phyloP scores from a whole-genome alignment of 2,329 filamentous ascomycete genomes.

The Neofusicoccum laricinum region DNA sequence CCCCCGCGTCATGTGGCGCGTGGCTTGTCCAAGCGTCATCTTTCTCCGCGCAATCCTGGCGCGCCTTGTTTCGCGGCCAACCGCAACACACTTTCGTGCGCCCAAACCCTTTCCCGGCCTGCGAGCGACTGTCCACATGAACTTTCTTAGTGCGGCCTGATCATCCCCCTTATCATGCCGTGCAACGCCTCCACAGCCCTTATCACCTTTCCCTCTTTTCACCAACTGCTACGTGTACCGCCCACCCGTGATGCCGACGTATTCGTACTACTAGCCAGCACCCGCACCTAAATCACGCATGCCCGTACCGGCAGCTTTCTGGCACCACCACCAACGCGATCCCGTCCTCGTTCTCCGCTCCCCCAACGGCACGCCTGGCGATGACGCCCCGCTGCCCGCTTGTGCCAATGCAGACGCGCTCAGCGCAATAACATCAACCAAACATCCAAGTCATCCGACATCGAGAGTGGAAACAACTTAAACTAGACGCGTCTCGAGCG shows the following conservation, averaged over 20 bases:
- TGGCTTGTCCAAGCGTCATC: conserved; percentile 6
- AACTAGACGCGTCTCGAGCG: too few species aligned
- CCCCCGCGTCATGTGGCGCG: not conserved
- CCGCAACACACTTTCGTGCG: not conserved
- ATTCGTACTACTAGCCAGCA: too few species aligned
- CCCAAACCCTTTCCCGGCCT: not conserved
- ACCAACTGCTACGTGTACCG: too few species aligned
- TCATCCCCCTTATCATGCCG: too few species aligned
- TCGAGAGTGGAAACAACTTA: too few species aligned
- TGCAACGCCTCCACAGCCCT: too few species aligned
- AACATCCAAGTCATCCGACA: not conserved
- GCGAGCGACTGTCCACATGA: not conserved
- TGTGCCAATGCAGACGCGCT: not conserved
- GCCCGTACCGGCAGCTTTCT: too few species aligned
- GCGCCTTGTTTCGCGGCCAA: not conserved
- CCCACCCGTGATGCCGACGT: too few species aligned
- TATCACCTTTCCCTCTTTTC: too few species aligned
- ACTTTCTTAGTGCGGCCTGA: not conserved
- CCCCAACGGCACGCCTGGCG: not conserved
- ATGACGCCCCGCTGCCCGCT: not conserved
- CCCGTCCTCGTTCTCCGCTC: too few species aligned
- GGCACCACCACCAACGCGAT: too few species aligned
- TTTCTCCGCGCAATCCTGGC: not conserved
- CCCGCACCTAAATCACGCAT: too few species aligned
- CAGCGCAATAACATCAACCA: not conserved